Evolutionary conservation across 2,329 filamentous ascomycete genomes (phyloP), one percentile per base, ranked within the genome.

Genomic region (Beauveria australis): DNA sequence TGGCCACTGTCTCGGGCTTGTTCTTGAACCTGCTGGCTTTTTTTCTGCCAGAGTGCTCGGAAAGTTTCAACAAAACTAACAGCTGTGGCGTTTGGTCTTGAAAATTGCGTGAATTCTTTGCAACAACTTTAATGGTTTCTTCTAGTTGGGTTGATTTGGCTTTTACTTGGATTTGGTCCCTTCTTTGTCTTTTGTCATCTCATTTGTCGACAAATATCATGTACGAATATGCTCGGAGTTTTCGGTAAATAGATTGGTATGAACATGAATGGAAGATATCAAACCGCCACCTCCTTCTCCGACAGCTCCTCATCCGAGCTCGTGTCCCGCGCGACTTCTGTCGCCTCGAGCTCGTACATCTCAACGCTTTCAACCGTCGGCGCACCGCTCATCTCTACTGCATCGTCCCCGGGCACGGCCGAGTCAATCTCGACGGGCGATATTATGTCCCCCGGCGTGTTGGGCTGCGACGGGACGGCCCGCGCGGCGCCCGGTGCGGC

Each of bases 371-470:
- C 14, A 7, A 1, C 41, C 48, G 2, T 18, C 37, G 9, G 12
- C 22, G 10, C 26, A 14, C n/a, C 28, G 10, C 26, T 22, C 9
- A 6, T 33, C 44, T 28, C 14, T 1, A 10, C 26, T 14, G 7
- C 26, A 3, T 59, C 48, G 14, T 49, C 49, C 48, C 28, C 63
- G 53, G 18, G 64, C 64, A 55, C 60, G 53, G 54, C 64, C 51
- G 77, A 76, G 62, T 78, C 81, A 14, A 86, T 81, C 73, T 86
- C 83, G 3, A 85, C 80, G 4, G 82, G 77, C 22, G 72, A 73
- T 0, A 75, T 69, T 46, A 83, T 81, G 65, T 83, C 80, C 10
- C 73, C 75, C 4, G 81, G 81, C 16, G 71, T 72, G 14, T 80
- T 71, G 8, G 82, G 80, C 49, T 69, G 68, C 24, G 74, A 58